Conservation (phyloP, 108 stramenopile genomes). For the Cyclotella kingstonii region DNA sequence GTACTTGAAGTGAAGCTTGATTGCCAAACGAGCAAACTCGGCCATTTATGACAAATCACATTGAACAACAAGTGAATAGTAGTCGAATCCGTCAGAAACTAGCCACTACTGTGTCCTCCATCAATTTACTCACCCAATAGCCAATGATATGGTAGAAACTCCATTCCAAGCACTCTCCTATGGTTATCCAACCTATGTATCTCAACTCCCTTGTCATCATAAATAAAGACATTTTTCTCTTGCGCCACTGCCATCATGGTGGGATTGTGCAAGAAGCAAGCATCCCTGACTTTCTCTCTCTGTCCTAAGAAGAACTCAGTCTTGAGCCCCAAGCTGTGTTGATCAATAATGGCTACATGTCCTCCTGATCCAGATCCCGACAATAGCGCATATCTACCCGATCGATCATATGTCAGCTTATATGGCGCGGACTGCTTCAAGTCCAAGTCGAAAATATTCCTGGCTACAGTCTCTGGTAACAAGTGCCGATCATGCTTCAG, state of each 20-base stretch:
- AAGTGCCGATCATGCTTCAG: constrained; percentile 56
- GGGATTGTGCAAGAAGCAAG: constrained; percentile 91
- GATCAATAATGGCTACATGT: constrained; percentile 85
- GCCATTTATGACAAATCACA: no score
- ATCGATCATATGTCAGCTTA: constrained; percentile 74
- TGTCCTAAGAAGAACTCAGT: constrained; percentile 80
- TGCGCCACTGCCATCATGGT: constrained; percentile 94
- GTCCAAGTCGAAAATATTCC: constrained; percentile 78
- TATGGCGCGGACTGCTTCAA: constrained; percentile 62
- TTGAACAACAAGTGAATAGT: no score
- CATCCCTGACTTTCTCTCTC: constrained; percentile 86
- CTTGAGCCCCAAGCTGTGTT: constrained; percentile 48
- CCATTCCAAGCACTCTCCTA: constrained; percentile 74
- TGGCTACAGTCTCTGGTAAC: constrained; percentile 58
- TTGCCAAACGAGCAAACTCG: not conserved
- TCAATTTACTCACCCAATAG: constrained; percentile 57
- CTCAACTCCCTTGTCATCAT: constrained; percentile 93
- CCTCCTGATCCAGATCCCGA: constrained; percentile 46
- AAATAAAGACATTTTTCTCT: constrained; percentile 94
- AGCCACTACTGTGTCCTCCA: not conserved
- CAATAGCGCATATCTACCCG: constrained; percentile 65
- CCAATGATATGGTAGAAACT: constrained; percentile 98
- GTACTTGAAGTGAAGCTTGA: not conserved
- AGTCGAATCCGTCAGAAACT: not conserved
- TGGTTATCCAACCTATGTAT: constrained; percentile 89